Conservation (phyloP, 495 filamentous ascomycete genomes). For the Daldinia bambusicola region DNA sequence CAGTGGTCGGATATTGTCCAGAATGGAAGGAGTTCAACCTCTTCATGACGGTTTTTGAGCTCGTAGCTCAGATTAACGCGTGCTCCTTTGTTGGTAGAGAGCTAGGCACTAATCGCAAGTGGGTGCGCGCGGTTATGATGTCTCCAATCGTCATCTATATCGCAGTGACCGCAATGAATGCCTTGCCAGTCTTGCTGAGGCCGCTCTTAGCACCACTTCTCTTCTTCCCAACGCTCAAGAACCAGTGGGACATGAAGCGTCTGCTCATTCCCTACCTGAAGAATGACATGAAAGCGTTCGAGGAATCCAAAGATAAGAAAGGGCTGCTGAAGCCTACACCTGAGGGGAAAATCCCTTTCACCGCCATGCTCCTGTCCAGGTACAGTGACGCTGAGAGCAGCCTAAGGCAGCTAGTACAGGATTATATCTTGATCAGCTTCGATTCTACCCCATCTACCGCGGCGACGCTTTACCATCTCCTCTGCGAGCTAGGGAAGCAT, state of each 20-base stretch:
- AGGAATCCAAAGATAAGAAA: neutral
- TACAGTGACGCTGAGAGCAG: neutral
- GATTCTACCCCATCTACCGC: neutral
- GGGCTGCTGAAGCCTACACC: neutral
- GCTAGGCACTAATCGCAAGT: neutral
- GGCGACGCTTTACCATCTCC: neutral
- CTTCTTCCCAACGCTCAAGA: neutral
- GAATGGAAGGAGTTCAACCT: neutral
- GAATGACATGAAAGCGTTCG: neutral
- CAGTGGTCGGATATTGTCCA: neutral
- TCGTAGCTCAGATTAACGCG: neutral
- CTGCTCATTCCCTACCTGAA: neutral
- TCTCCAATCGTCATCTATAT: neutral
- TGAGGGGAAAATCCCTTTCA: neutral
- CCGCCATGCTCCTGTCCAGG: neutral
- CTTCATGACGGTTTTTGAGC: neutral
- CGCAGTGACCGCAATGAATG: neutral
- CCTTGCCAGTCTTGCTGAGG: neutral
- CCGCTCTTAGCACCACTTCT: neutral
- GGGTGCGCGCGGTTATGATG: neutral
- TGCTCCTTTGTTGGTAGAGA: neutral
- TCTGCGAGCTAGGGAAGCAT: neutral
- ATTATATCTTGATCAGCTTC: neutral
- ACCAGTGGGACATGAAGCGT: neutral
- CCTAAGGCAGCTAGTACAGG: neutral